phyloP scores from a whole-genome alignment of 2,329 filamentous ascomycete species.

The Colletotrichum acutatum region DNA sequence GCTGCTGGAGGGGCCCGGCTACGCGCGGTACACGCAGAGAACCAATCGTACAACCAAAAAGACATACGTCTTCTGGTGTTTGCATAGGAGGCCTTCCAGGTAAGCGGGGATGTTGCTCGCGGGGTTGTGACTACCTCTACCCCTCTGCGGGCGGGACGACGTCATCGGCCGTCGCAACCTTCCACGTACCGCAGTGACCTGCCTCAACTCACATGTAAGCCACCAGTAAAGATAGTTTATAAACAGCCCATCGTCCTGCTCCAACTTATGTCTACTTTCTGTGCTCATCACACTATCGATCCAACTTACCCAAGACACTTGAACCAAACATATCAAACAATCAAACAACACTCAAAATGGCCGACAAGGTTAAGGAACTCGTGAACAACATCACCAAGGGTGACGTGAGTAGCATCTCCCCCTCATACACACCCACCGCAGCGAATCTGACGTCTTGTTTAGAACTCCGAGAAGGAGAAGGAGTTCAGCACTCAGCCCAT shows the following conservation, averaged over 20 bases:
- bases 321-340: neutral
- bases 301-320: constrained; percentile 1
- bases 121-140: constrained; percentile 15
- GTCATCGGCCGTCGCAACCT: constrained; percentile 34
- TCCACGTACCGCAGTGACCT: constrained; percentile 5
- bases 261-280: no score
- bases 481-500: constrained; percentile 58
- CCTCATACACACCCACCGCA: neutral
- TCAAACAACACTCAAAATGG: constrained; percentile 22
- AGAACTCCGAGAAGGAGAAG: constrained; percentile 49
- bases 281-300: constrained; percentile 2
- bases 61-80: neutral
- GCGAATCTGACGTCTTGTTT: constrained; percentile 5
- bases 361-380: constrained; percentile 38
- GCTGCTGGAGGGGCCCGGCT: constrained; percentile 11
- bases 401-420: constrained; percentile 16
- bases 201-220: constrained; percentile 33
- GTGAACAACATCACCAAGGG: constrained; percentile 36
- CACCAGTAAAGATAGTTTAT: constrained; percentile 20
- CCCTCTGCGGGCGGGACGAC: constrained; percentile 18
- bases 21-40: neutral
- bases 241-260: constrained; percentile 15
- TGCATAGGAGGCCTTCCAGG: constrained; percentile 26
- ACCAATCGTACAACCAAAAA: constrained; percentile 12
- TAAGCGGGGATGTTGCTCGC: constrained; percentile 16